Evolutionary conservation across 139 green algal species (phyloP).

Genomic region (Ostreobium quekettii): DNA sequence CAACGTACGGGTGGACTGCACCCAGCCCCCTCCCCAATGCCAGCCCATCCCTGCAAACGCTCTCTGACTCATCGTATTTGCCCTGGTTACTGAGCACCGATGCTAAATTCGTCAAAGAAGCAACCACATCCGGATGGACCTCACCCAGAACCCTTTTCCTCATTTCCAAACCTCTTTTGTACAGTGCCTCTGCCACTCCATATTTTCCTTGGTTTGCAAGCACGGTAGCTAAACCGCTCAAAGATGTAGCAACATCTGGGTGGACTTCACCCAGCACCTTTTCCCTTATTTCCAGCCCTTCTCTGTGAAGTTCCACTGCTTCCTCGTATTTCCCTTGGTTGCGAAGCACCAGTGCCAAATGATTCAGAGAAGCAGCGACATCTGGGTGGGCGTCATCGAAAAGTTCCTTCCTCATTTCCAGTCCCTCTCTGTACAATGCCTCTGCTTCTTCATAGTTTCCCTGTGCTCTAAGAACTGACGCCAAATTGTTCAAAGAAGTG

Average conservation of each 20-base stretch:
- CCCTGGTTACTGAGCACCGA: not conserved
- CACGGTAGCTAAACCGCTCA: not conserved
- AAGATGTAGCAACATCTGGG: constrained; percentile 21
- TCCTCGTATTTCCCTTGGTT: not conserved
- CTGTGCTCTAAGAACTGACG: constrained; percentile 19
- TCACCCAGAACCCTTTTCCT: not conserved
- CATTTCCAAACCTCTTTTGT: not conserved
- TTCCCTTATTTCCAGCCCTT: not conserved
- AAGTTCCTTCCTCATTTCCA: not conserved
- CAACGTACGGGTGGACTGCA: not conserved
- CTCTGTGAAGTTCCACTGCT: not conserved
- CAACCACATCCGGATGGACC: constrained; percentile 3
- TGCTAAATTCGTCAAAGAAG: not conserved
- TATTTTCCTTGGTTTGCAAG: not conserved
- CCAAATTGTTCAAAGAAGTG: constrained; percentile 30
- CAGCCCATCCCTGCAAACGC: not conserved
- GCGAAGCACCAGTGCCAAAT: not conserved
- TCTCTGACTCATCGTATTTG: not conserved
- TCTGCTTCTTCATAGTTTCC: constrained; percentile 25
- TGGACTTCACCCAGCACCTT: constrained; percentile 18
- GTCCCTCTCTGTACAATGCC: constrained; percentile 20
- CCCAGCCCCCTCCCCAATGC: not conserved
- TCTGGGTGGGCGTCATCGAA: not conserved
- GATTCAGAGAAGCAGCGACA: not conserved
- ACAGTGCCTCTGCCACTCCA: not conserved